Evolutionary conservation across 2,329 filamentous ascomycete genomes (phyloP), one percentile per base, ranked within the genome.

Genomic region (Fusarium sororula): DNA sequence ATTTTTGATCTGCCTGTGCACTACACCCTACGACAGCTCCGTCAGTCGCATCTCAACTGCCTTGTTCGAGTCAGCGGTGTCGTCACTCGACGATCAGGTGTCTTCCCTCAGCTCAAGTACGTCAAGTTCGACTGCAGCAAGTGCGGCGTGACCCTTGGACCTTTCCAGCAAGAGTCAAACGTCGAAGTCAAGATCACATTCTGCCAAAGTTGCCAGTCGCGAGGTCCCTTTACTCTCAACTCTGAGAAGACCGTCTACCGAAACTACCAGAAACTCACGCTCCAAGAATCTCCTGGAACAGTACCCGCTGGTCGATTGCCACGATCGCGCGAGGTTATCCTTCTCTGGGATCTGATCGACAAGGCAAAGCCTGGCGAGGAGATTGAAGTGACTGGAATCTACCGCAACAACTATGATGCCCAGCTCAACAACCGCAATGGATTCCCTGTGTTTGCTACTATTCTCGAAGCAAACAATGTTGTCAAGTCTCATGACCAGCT

Each of bases 371-470:
- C 96, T 35, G 96, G 96, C 63, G 96, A 99, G 83, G 97, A 99
- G 81, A 95, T 99, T 64, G 96, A 99, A 80, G 92, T 99, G 15
- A 98, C 95, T 13, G 96, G 96, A 73, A 94, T 98, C 77, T 99
- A 99, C 85, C 92, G 95, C 78, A 99, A 99, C 87, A 98, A 97
- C 85, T 99, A 98, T 80, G 96, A 98, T 81, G 95, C 96, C 7
- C 94, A 97, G 77, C 89, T 99, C 62, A 99, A 99, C 85, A 98
- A 98, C 85, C 96, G 96, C 80, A 99, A 98, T 80, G 96, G 96
- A 9, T 98, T 99, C 84, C 96, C 96, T 1, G 96, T 99, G 41
- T 99, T 99, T 82, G 96, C 96, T 9, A 99, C 96, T 1, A 96
- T 99, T 67, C 89, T 99, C 9, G 96, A 99, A 83, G 97, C 97